These are phyloP conservation scores for Diplocarpon rosae DNA, from an alignment of 2,329 filamentous ascomycete species.

Conservation along the genomic window DNA sequence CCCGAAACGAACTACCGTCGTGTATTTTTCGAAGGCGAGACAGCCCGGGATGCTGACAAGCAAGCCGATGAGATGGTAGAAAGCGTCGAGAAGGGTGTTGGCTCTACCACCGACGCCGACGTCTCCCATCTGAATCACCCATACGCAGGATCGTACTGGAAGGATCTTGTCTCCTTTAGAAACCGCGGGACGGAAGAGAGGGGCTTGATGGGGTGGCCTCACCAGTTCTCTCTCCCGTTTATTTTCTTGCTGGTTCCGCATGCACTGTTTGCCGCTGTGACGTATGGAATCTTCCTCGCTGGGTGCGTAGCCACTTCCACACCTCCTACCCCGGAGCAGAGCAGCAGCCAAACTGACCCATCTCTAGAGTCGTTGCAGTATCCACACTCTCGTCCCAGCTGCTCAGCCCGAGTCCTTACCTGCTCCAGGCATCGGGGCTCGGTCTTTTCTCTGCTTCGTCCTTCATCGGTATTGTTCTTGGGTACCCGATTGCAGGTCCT, in stretches of 20 bases:
- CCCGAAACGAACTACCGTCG: slow-evolving; percentile 28
- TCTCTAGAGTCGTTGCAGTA: slow-evolving; percentile 15
- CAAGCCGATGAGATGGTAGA: slow-evolving; percentile 15
- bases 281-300: slow-evolving; percentile 16
- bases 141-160: slow-evolving; percentile 25
- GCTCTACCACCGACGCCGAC: not conserved
- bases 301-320: slow-evolving; percentile 9
- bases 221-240: slow-evolving; percentile 17
- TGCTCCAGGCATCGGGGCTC: slow-evolving; percentile 20
- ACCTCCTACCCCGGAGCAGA: too few species aligned
- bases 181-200: slow-evolving; percentile 15
- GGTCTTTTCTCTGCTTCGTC: slow-evolving; percentile 26
- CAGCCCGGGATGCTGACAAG: slow-evolving; percentile 16
- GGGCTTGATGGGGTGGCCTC: slow-evolving; percentile 14
- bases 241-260: slow-evolving; percentile 17
- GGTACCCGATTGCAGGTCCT: slow-evolving; percentile 22
- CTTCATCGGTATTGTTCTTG: slow-evolving; percentile 25
- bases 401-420: slow-evolving; percentile 26
- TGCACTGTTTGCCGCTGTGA: slow-evolving; percentile 13
- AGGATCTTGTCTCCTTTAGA: slow-evolving; percentile 22
- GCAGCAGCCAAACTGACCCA: not conserved
- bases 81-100: slow-evolving; percentile 4
- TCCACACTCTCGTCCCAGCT: slow-evolving; percentile 24
- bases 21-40: slow-evolving; percentile 20
- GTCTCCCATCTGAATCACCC: slow-evolving; percentile 2